Base-by-base conservation (phyloP, 805 yeast species). In the Nakazawaea wyomingensis region DNA sequence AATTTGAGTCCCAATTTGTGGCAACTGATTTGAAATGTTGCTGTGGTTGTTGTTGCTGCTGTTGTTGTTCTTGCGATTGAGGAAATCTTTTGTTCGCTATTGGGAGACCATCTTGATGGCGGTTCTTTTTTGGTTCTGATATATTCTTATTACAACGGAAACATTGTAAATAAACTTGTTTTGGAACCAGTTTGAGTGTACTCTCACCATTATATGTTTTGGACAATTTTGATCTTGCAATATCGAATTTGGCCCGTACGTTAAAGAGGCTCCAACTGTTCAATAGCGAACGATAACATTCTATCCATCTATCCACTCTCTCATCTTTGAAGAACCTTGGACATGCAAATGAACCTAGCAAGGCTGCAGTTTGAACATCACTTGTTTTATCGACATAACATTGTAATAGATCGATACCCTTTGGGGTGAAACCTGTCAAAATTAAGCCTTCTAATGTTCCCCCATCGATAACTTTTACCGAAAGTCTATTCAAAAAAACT, bases 361-460 rank as follows among this genome's bases (percentile, higher is more conserved):
- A 62, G 0, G 96, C 82, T 0, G 96, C 96, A 0, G 95, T 89
- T 59, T 91, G 99, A 2, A 89, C 84, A 59, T 91, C 99, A 41
- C 87, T 76, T 0, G 95, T 86, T 53, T 90, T 72, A 60, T 89
- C 91, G 27, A 90, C 93, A 61, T 85, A 91, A 0, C 87, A 76
- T 62, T 90, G 96, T 33, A 91, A 61, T 37, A 91, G 67, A 55
- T 85, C 85, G 26, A 87, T 77, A 0, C 95, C 95, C 41, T 76
- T 68, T 1, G 91, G 89, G 0, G 97, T 89, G 21, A 91, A 74
- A n/a, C 99, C 99, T 0, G 97, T 89, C 36, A 91, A 64, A 14
- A 90, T 79, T 33, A 91, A 67, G 1, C 98, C 98, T 60, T 91
- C 98, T 26, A 91, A 68, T 50, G 91, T 96, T 5, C 99, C 99